Conservation (phyloP, 2,329 filamentous ascomycete species). For the Davidsoniella virescens region DNA sequence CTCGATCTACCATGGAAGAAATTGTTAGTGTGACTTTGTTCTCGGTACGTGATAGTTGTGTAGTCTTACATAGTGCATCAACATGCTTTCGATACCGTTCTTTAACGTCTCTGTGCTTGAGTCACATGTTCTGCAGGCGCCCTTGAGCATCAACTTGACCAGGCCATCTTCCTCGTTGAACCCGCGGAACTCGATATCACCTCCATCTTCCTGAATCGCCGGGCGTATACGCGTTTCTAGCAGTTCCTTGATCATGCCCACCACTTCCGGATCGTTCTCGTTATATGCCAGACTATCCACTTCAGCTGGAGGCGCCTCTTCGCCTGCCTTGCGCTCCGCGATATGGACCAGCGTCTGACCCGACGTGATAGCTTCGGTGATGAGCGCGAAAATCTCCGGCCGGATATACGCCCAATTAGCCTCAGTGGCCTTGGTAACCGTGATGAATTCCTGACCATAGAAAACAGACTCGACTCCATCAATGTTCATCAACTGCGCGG, state of each 20-base stretch:
- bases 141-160: constrained; percentile 74
- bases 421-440: constrained; percentile 76
- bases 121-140: constrained; percentile 90
- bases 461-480: constrained; percentile 93
- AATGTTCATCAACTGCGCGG: constrained; percentile 77
- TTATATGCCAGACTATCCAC: constrained; percentile 66
- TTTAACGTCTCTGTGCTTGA: constrained; percentile 93
- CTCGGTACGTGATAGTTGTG: neutral
- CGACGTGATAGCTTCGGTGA: constrained; percentile 78
- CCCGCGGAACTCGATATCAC: constrained; percentile 88
- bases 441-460: constrained; percentile 92
- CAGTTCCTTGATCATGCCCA: constrained; percentile 97
- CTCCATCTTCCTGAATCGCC: constrained; percentile 92
- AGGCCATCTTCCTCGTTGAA: constrained; percentile 58
- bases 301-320: constrained; percentile 26
- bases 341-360: constrained; percentile 69
- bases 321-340: constrained; percentile 42
- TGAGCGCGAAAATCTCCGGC: constrained; percentile 86
- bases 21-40: constrained; percentile 17
- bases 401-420: constrained; percentile 90
- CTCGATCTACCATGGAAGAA: constrained; percentile 50
- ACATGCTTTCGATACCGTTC: constrained; percentile 96
- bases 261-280: constrained; percentile 83
- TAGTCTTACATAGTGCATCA: constrained; percentile 77
- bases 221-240: constrained; percentile 89